Evolutionary conservation across 345 rosid genomes (phyloP), one percentile per base, ranked within the genome.

Genomic region (Schrenkiella parvula): DNA sequence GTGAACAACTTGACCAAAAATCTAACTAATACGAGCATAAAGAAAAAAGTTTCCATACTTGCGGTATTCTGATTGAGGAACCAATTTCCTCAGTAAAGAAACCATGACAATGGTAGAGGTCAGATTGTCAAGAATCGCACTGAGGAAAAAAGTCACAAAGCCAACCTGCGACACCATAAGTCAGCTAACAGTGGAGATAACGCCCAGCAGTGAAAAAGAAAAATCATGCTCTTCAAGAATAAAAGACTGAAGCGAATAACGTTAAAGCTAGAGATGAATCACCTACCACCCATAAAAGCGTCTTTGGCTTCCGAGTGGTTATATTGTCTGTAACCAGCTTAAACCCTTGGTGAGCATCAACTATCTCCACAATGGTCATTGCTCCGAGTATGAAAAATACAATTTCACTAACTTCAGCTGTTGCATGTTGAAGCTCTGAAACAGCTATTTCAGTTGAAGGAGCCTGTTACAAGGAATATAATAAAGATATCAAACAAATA

Each of bases 291-390:
- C 97, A 91, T 52, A 95, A 86, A 66, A 95, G 88, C 21, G 92
- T 79, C 62, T 65, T 80, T 13, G 95, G 97, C 68, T 89, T 89
- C 79, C 97, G 85, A 81, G 99, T 87, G 39, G 95, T 95, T 69
- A 95, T 95, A 80, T 86, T 89, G 81, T 95, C 97, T 21, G 97
- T 95, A 68, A 95, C 97, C 44, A 95, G 83, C 84, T 95, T 95
- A 86, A 95, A 95, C 62, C 99, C 99, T 88, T 95, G 99, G 82
- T 95, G 99, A 58, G 99, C 97, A 80, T 95, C 99, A 55, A 95
- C 91, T 58, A 93, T 91, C 87, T 93, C 97, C 37, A 91, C 97
- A 23, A 95, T 95, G 44, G 99, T 95, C 99, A 95, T 95, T 19
- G 99, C 99, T 10, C 99, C 99, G 9, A 95, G 96, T 81, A 95